Conservation (phyloP, 768 basidiomycete genomes). For the Suillus bovinus region DNA sequence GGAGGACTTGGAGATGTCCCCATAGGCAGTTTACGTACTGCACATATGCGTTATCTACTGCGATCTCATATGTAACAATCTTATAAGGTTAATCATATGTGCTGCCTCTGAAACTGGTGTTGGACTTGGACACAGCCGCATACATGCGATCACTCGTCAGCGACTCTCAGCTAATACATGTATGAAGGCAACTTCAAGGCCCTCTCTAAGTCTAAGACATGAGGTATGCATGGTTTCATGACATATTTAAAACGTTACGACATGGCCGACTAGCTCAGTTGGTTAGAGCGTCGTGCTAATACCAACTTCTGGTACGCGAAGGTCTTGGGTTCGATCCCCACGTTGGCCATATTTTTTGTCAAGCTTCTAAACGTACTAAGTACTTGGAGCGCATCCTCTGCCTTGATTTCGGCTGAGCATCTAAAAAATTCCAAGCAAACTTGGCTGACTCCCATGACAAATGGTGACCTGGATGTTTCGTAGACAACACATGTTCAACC, state of each 20-base stretch:
- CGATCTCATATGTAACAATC: not conserved
- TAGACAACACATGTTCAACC: not conserved
- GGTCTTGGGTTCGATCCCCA: slow-evolving; percentile 83
- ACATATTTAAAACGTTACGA: not conserved
- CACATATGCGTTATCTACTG: not conserved
- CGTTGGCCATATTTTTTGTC: slow-evolving; percentile 55
- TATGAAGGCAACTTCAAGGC: no score
- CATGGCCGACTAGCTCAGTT: slow-evolving; percentile 87
- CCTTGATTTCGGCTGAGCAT: no score
- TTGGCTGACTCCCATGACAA: not conserved
- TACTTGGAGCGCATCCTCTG: no score
- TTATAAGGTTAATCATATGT: not conserved
- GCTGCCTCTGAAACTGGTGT: not conserved
- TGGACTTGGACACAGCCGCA: no score
- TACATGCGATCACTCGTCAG: no score
- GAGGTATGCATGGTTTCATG: not conserved
- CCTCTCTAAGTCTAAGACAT: not conserved
- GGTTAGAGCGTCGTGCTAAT: slow-evolving; percentile 91
- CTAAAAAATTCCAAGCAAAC: not conserved
- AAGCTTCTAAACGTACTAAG: no score
- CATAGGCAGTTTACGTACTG: slow-evolving; percentile 11
- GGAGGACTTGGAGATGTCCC: slow-evolving; percentile 28
- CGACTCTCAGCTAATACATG: no score
- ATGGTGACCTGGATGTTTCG: not conserved
- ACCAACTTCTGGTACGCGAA: slow-evolving; percentile 49